Evolutionary conservation across 1,139 yeast species (phyloP).

Genomic region (Waltiozyma solani): DNA sequence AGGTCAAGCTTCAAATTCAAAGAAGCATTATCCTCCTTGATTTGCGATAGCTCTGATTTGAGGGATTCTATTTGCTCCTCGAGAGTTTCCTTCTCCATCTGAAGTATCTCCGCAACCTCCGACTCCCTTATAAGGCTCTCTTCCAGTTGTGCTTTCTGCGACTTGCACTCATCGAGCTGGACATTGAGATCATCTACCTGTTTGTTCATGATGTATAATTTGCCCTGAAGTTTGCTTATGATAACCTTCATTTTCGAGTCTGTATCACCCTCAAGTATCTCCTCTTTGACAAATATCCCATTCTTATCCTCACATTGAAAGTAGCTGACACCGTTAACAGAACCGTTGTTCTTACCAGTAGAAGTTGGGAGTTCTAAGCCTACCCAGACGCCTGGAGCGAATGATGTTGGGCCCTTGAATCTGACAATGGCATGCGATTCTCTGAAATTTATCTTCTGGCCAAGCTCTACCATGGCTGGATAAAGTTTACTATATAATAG

Average conservation of each 20-base stretch:
- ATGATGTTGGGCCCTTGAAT: slow-evolving; percentile 42
- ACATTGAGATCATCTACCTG: slow-evolving; percentile 23
- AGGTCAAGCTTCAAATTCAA: not conserved
- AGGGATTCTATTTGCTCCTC: slow-evolving; percentile 32
- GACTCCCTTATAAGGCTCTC: slow-evolving; percentile 25
- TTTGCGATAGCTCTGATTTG: slow-evolving; percentile 26
- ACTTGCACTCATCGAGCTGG: slow-evolving; percentile 15
- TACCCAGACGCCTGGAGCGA: slow-evolving; percentile 64
- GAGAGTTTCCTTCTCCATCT: slow-evolving; percentile 45
- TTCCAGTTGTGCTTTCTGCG: slow-evolving; percentile 21
- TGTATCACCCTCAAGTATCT: not conserved
- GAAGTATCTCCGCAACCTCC: slow-evolving; percentile 40
- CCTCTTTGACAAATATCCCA: slow-evolving; percentile 39
- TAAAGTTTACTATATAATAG: too few relatives aligned
- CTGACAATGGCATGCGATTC: slow-evolving; percentile 26
- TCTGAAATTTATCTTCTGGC: too few relatives aligned
- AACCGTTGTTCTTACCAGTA: slow-evolving; percentile 73
- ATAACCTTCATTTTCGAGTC: slow-evolving; percentile 25
- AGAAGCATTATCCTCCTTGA: slow-evolving; percentile 25
- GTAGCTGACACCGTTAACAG: slow-evolving; percentile 52
- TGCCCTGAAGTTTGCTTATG: slow-evolving; percentile 35
- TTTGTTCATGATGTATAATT: slow-evolving; percentile 24
- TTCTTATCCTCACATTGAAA: slow-evolving; percentile 39
- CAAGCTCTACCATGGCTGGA: too few relatives aligned
- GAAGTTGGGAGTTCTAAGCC: slow-evolving; percentile 64